Evolutionary conservation across 768 basidiomycete species (phyloP).

Genomic region (Lentinula lateritia): DNA sequence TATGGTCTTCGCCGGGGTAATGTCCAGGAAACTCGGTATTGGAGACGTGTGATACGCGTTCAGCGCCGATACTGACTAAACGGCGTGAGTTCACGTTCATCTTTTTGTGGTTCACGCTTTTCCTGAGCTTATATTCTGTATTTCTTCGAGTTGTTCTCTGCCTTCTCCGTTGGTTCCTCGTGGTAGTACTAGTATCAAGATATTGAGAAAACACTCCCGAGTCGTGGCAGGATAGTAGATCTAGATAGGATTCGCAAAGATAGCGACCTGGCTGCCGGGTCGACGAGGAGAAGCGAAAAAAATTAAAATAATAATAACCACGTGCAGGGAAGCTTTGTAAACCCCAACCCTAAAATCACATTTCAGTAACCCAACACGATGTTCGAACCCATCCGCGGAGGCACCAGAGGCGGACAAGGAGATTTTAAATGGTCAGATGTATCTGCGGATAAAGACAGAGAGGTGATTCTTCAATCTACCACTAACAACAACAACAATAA

Average conservation of each 20-base stretch:
- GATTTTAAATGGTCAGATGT: slow-evolving; percentile 92
- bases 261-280: too few relatives aligned
- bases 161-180: too few relatives aligned
- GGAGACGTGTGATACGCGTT: slow-evolving; percentile 74
- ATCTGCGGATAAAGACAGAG: slow-evolving; percentile 88
- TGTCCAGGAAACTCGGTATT: slow-evolving; percentile 91
- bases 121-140: too few relatives aligned
- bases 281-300: too few relatives aligned
- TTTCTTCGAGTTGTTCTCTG: too few relatives aligned
- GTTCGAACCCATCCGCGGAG: slow-evolving; percentile 84
- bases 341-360: neutral
- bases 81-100: slow-evolving; percentile 28
- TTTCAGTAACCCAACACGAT: slow-evolving; percentile 26
- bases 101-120: too few relatives aligned
- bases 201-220: too few relatives aligned
- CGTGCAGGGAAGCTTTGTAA: neutral
- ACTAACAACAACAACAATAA: too few relatives aligned
- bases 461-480: slow-evolving; percentile 37
- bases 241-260: too few relatives aligned
- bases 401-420: slow-evolving; percentile 87
- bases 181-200: too few relatives aligned
- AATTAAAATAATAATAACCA: neutral
- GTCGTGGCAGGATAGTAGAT: too few relatives aligned
- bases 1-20: slow-evolving; percentile 76
- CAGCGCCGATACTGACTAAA: slow-evolving; percentile 65